Conservation (phyloP, 2,329 filamentous ascomycete species). For the Teratosphaeriaceae sp. region DNA sequence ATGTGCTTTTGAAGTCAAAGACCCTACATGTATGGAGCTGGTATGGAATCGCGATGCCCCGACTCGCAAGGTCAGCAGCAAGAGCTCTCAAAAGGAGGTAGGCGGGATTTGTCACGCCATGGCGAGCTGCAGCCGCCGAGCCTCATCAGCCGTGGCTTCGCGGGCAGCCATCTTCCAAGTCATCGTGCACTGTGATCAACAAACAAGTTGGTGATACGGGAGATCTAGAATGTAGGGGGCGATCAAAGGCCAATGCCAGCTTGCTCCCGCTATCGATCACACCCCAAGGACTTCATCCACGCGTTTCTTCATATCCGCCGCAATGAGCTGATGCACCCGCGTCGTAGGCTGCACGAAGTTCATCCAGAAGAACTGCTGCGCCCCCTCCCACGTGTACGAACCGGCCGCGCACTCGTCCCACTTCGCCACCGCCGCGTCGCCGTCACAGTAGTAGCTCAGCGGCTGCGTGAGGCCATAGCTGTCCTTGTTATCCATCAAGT, state of each 20-base stretch:
- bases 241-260: too few relatives aligned
- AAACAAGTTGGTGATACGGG: too few relatives aligned
- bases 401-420: slow-evolving; percentile 15
- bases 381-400: slow-evolving; percentile 10
- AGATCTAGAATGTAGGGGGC: too few relatives aligned
- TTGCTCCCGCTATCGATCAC: too few relatives aligned
- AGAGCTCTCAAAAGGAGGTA: background rate
- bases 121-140: background rate
- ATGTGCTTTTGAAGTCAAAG: too few relatives aligned
- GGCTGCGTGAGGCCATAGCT: slow-evolving; percentile 13
- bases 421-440: slow-evolving; percentile 8
- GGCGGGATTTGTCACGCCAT: background rate
- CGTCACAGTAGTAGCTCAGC: slow-evolving; percentile 16
- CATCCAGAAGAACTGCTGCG: slow-evolving; percentile 17
- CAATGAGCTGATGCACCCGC: slow-evolving; percentile 15
- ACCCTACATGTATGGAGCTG: too few relatives aligned
- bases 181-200: too few relatives aligned
- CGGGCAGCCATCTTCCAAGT: too few relatives aligned
- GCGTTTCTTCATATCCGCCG: slow-evolving; percentile 16
- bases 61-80: background rate
- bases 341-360: slow-evolving; percentile 17
- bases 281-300: slow-evolving; percentile 10
- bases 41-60: background rate
- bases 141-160: too few relatives aligned
- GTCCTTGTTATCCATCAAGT: slow-evolving; percentile 14